These are phyloP conservation scores for Lanmaoa pseudosensibilis DNA, from an alignment of 768 basidiomycete genomes.

Conservation along the genomic window DNA sequence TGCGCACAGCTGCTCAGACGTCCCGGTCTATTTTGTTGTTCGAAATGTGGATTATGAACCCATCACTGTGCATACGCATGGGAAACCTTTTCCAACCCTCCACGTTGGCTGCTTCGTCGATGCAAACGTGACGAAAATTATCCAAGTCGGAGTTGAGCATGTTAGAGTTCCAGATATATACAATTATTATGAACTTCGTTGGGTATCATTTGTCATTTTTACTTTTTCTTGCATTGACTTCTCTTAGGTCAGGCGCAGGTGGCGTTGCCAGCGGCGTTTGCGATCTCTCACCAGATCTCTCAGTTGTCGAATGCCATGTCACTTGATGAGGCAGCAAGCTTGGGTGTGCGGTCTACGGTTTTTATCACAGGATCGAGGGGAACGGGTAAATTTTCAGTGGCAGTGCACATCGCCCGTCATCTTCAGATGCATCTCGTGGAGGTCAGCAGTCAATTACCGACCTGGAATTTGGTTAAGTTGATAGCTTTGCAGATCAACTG, in stretches of 20 bases:
- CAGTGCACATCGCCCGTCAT: conserved; percentile 51
- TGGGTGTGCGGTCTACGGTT: conserved; percentile 66
- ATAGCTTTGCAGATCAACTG: conserved; percentile 69
- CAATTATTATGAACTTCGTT: conserved; percentile 53
- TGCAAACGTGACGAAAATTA: conserved; percentile 64
- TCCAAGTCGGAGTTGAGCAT: conserved; percentile 79
- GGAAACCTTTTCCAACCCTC: conserved; percentile 57
- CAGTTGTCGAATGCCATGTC: conserved; percentile 63
- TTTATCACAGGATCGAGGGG: conserved; percentile 80
- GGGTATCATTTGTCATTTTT: conserved; percentile 14
- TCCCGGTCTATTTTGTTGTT: conserved; percentile 73
- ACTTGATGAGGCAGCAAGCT: conserved; percentile 54
- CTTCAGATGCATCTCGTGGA: conserved; percentile 81
- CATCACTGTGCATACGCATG: conserved; percentile 38
- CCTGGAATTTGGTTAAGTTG: neutral
- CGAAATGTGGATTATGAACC: conserved; percentile 73
- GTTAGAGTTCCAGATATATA: conserved; percentile 54
- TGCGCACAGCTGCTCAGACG: conserved; percentile 28
- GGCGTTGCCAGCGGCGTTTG: conserved; percentile 12
- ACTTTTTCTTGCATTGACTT: conserved; percentile 2
- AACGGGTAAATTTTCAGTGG: conserved; percentile 73
- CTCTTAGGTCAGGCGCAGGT: conserved; percentile 22
- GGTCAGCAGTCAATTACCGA: conserved; percentile 38
- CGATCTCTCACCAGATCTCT: conserved; percentile 48
- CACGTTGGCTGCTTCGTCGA: conserved; percentile 89